phyloP scores from a whole-genome alignment of 805 yeast species.

The Wickerhamomyces chaumierensis region DNA sequence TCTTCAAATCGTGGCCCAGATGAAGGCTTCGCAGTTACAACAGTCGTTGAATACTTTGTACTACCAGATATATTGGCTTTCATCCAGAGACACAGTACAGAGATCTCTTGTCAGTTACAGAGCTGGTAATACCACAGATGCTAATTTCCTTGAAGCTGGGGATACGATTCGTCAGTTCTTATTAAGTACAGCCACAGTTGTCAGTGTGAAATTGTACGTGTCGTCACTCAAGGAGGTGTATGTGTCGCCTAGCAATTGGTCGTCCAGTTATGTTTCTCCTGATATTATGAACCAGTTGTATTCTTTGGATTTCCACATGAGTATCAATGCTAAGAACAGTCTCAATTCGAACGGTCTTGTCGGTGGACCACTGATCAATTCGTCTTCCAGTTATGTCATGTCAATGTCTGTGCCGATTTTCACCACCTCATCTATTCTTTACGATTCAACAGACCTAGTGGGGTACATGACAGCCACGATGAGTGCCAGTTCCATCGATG shows the following conservation, averaged over 20 bases:
- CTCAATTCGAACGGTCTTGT: conserved; percentile 35
- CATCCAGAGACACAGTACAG: conserved; percentile 50
- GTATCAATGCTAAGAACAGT: conserved; percentile 32
- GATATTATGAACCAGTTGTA: conserved; percentile 27
- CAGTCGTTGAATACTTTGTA: conserved; percentile 54
- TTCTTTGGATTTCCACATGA: conserved; percentile 36
- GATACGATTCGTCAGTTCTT: conserved; percentile 49
- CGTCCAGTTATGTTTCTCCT: conserved; percentile 23
- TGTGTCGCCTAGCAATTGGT: conserved; percentile 28
- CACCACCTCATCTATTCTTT: conserved; percentile 58
- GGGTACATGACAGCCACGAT: conserved; percentile 62
- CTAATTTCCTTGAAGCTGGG: conserved; percentile 34
- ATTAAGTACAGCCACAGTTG: conserved; percentile 49
- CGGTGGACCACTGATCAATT: conserved; percentile 54
- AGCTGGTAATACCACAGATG: conserved; percentile 58
- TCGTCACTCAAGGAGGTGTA: conserved; percentile 38
- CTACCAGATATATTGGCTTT: conserved; percentile 58
- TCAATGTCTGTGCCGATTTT: conserved; percentile 72
- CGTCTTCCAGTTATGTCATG: conserved; percentile 33
- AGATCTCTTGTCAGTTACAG: conserved; percentile 47
- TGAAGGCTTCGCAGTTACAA: conserved; percentile 68
- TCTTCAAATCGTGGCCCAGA: conserved; percentile 64
- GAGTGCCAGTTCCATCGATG: conserved; percentile 31
- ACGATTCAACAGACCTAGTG: conserved; percentile 34
- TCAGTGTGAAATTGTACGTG: conserved; percentile 60